Conservation (phyloP, 1,284 basidiomycete genomes). For the Thelephora terrestris region DNA sequence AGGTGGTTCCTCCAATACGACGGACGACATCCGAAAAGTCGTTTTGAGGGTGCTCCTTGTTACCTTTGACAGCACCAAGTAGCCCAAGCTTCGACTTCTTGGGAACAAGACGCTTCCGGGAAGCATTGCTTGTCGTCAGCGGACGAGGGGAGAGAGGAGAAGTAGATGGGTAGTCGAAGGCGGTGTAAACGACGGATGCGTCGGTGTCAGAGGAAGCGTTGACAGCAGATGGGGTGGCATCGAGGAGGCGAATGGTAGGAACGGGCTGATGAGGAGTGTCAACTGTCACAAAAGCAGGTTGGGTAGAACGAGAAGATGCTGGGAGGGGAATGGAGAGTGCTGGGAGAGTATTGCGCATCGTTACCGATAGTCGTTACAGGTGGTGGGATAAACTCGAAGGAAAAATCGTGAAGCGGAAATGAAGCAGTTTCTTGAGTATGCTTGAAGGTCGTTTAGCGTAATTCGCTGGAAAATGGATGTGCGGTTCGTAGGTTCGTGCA, state of each 20-base stretch:
- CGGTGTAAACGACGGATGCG: slow-evolving; percentile 17
- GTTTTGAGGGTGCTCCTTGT: slow-evolving; percentile 19
- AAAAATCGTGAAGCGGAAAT: slow-evolving; percentile 6
- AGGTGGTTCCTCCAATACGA: slow-evolving; percentile 38
- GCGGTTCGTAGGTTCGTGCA: not conserved
- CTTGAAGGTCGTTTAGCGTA: not conserved
- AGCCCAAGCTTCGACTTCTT: slow-evolving; percentile 63
- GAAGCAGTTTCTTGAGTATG: not conserved
- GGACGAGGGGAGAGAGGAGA: slow-evolving; percentile 26
- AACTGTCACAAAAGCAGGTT: slow-evolving; percentile 20
- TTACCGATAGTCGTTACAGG: slow-evolving; percentile 6
- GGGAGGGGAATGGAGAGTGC: slow-evolving; percentile 24
- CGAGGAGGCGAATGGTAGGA: slow-evolving; percentile 58
- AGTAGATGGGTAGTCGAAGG: slow-evolving; percentile 22
- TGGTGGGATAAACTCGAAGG: slow-evolving; percentile 1
- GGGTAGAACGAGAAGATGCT: slow-evolving; percentile 19
- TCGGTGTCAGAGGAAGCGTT: slow-evolving; percentile 28
- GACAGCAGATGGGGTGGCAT: slow-evolving; percentile 50
- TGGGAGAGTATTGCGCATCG: slow-evolving; percentile 26
- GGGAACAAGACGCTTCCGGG: slow-evolving; percentile 53
- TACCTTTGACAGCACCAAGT: slow-evolving; percentile 26
- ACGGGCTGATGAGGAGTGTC: slow-evolving; percentile 24
- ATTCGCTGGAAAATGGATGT: not conserved
- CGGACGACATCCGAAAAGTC: slow-evolving; percentile 55
- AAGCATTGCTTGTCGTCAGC: slow-evolving; percentile 19